Evolutionary conservation across 331 rosid species (phyloP), one percentile per base, ranked within the genome.

Genomic region (Rosa hybrid): DNA sequence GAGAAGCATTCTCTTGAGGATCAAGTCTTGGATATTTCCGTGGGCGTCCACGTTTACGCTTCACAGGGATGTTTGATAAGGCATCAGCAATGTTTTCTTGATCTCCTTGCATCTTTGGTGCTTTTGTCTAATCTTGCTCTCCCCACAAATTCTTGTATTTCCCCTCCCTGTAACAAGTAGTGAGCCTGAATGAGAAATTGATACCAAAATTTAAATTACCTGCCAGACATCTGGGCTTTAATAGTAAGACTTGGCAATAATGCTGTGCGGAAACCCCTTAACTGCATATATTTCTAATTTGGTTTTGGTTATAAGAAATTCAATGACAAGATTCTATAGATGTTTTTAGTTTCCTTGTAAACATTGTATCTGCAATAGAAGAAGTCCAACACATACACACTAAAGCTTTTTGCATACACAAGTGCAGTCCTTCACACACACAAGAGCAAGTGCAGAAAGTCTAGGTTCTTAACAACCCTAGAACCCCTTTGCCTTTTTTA

Each of bases 31-130:
- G 99, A 78, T 88, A 88, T 88, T 96, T 96, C 74, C 98, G 86
- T 10, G 99, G 99, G 45, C 99, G 99, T 38, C 99, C 99, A 17
- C 99, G 97, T 83, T 93, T 93, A 4, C 97, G 93, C 94, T 93
- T 95, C 88, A 82, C 65, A 20, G 92, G 92, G 83, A 82, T 77
- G 75, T 89, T 91, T 75, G 88, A 89, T 4, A 88, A 89, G 46
- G 87, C 86, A 88, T 87, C 90, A 57, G 85, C 86, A 70, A 77
- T 86, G 75, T 84, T 82, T 75, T 80, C 89, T 48, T 79, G 93
- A 84, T 86, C 82, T 14, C 80, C 82, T 77, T 88, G 92, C 99
- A 95, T 95, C 78, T 69, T 75, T 71, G 27, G 48, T 65, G 59
- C 34, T 72, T 79, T 72, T 77, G 45, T 57, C 54, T 69, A 83